Percentiles rank a stretch among this genome's conserved stretches.
Evolutionary conservation across 2,329 filamentous ascomycete genomes (phyloP).

Genomic region (Neoarthrinium moseri): DNA sequence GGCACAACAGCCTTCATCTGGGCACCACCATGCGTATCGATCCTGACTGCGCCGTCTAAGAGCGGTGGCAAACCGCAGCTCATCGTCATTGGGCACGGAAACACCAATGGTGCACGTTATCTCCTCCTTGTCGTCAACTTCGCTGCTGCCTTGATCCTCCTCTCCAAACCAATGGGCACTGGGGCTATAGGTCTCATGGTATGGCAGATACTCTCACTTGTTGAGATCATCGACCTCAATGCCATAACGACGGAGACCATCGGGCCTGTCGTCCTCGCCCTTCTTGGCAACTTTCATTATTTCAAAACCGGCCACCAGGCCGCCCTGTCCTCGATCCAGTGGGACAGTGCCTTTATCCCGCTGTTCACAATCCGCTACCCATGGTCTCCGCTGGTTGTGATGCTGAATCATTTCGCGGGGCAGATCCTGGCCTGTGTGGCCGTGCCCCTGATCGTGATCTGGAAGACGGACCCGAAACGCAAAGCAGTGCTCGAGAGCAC

Average conservation of each 20-base stretch:
- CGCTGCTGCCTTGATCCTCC: slow-evolving; percentile 70
- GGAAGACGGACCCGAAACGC: slow-evolving; percentile 82
- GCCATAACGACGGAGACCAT: slow-evolving; percentile 66
- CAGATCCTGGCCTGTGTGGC: slow-evolving; percentile 80
- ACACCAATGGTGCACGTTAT: slow-evolving; percentile 89
- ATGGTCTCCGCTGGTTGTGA: slow-evolving; percentile 79
- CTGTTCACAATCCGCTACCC: slow-evolving; percentile 82
- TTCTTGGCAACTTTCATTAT: slow-evolving; percentile 92
- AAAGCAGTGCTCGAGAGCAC: slow-evolving; percentile 68
- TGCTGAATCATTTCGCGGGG: slow-evolving; percentile 84
- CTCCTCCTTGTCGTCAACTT: slow-evolving; percentile 80
- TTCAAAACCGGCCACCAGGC: slow-evolving; percentile 99
- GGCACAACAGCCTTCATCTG: slow-evolving; percentile 84
- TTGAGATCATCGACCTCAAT: slow-evolving; percentile 63
- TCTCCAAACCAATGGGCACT: slow-evolving; percentile 93
- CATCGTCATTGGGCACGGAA: slow-evolving; percentile 86
- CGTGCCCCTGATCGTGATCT: slow-evolving; percentile 79
- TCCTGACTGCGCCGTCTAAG: slow-evolving; percentile 52
- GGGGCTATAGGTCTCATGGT: slow-evolving; percentile 79
- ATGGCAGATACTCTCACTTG: slow-evolving; percentile 84
- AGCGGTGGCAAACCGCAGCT: slow-evolving; percentile 53
- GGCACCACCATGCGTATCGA: slow-evolving; percentile 79
- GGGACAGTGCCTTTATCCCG: slow-evolving; percentile 93
- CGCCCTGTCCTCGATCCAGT: slow-evolving; percentile 82
- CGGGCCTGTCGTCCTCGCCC: slow-evolving; percentile 77